Base-by-base conservation (phyloP, 441 rosid genomes). In the Daphne laureola region DNA sequence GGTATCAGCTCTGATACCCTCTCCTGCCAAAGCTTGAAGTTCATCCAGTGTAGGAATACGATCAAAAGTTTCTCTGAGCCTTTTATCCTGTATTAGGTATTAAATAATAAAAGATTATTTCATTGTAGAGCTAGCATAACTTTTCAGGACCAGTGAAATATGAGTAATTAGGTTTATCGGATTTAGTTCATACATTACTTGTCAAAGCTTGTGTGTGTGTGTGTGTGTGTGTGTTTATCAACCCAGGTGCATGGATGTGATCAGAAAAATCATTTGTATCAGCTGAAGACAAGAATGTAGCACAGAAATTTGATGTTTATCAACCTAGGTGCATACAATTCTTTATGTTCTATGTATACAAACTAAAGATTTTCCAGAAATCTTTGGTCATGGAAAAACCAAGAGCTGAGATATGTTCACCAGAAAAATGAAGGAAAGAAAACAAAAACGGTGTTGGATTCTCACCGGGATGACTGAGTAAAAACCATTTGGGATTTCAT, bases 381-480 rank as follows among this genome's bases (percentile, higher is more conserved):
- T 31, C 31, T 38, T 18, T 26, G 17, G 56, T 6, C 57, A 17
- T 45, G 62, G 50, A 38, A 35, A n/a, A 54, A 36, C 64, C 42
- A 23, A 43, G 23, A 41, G 8, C 41, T 35, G 43, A 41, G 38
- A 31, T 9, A 31, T 31, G 35, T 17, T 8, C 11, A 27, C 16
- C 44, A 25, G 5, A 46, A 14, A 35, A 0, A 53, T 35, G 35
- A 31, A 31, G 38, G 38, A 31, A 31, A 7, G 25, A 21, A 43
- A 47, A 48, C 47, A 67, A 21, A 43, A 47, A 48, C 47, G 63
- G 53, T 48, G 26, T 36, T 17, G 5, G 54, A 50, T 46, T 58
- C 95, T 85, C 62, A 93, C 99, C 71, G 90, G 95, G 62, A 70
- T 75, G 67, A 90, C 85, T 16, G 89, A 90, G 73, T 90, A 93